Percentiles rank a stretch among this genome's conserved stretches.
Evolutionary conservation across 148 eudicot species (phyloP).

Genomic region (Vaccinium vitisidaea): DNA sequence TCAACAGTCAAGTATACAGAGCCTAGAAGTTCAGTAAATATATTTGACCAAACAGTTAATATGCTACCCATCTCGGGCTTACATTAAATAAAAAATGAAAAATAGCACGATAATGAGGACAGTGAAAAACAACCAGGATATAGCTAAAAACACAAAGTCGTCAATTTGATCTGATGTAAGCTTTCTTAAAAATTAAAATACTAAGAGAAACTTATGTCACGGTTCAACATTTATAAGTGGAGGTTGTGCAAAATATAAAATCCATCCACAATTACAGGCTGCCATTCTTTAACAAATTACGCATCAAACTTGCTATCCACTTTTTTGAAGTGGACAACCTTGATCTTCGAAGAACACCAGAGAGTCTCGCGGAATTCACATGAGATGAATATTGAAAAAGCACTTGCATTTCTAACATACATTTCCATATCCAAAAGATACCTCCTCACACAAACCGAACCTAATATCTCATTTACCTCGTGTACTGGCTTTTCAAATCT

Average conservation of each 20-base stretch:
- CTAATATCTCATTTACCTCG: neutral
- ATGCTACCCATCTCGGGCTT: neutral
- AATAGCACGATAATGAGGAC: neutral
- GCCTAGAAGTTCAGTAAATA: neutral
- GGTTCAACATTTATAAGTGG: neutral
- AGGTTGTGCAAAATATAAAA: neutral
- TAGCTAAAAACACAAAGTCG: neutral
- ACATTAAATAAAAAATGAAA: neutral
- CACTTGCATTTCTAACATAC: neutral
- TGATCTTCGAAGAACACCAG: neutral
- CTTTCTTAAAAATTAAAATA: neutral
- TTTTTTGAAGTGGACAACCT: neutral
- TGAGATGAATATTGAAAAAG: neutral
- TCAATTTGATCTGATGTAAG: neutral
- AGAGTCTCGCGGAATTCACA: neutral
- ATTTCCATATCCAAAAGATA: neutral
- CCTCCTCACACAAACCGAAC: neutral
- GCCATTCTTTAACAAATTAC: neutral
- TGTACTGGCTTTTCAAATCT: neutral
- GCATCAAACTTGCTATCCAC: neutral
- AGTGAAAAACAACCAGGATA: neutral
- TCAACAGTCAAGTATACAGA: neutral
- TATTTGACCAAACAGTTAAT: neutral
- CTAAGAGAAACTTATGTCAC: neutral
- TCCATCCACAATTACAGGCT: neutral